These are phyloP conservation scores for Trichopus zeylanicus DNA, from an alignment of 116 monocot genomes.

Conservation along the genomic window DNA sequence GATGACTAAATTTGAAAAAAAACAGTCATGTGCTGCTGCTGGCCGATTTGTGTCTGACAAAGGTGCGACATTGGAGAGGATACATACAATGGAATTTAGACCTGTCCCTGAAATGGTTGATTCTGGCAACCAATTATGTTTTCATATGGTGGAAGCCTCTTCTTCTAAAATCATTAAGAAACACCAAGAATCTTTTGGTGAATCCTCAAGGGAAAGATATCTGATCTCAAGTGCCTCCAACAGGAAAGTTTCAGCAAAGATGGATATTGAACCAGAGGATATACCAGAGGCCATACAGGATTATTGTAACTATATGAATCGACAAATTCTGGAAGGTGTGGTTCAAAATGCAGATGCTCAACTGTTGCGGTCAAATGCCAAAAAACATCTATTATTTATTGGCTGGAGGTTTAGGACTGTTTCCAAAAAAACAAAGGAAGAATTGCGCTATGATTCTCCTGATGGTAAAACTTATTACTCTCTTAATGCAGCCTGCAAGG, in stretches of 20 bases:
- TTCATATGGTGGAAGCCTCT: not conserved
- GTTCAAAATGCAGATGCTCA: not conserved
- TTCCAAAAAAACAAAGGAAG: conserved; percentile 17
- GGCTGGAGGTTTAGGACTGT: conserved; percentile 41
- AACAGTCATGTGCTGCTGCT: not conserved
- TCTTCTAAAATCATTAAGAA: conserved; percentile 2
- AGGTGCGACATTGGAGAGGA: not conserved
- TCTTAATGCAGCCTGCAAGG: conserved; percentile 50
- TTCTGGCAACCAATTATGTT: not conserved
- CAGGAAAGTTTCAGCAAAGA: not conserved
- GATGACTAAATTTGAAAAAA: not conserved
- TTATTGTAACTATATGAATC: conserved; percentile 23
- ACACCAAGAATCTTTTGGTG: not conserved
- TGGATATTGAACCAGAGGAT: conserved; percentile 17
- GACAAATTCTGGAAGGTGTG: not conserved
- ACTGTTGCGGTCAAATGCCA: conserved; percentile 21
- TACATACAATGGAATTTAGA: not conserved
- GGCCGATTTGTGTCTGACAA: not conserved
- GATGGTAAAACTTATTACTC: conserved; percentile 27
- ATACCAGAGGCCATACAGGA: conserved; percentile 24
- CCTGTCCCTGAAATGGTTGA: not conserved
- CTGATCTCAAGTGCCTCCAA: conserved; percentile 1
- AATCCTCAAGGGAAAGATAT: not conserved
- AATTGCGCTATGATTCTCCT: conserved; percentile 39
- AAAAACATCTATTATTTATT: conserved; percentile 23